Conservation (phyloP, 331 rosid genomes). For the Cydonia oblonga region DNA sequence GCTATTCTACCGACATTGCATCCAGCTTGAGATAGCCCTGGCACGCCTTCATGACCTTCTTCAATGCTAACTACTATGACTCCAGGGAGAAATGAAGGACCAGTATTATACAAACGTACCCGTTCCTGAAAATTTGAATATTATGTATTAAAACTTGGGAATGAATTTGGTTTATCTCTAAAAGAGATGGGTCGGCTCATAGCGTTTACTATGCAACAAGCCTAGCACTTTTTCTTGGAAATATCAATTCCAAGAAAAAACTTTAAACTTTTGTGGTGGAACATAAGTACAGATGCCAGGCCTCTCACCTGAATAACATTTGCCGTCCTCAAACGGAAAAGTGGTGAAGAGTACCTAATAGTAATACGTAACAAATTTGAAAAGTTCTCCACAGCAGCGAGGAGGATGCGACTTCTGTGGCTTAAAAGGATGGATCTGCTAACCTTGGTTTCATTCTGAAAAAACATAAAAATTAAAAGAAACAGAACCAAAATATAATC, state of each 20-base stretch:
- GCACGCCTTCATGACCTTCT: slow-evolving; percentile 66
- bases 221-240: neutral
- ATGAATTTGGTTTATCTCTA: neutral
- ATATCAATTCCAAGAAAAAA: neutral
- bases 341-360: slow-evolving; percentile 82
- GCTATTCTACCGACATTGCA: slow-evolving; percentile 50
- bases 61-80: slow-evolving; percentile 87
- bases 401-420: slow-evolving; percentile 53
- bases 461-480: neutral
- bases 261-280: neutral
- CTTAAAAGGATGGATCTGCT: slow-evolving; percentile 74
- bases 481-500: slow-evolving; percentile 4
- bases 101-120: slow-evolving; percentile 70
- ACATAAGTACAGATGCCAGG: neutral
- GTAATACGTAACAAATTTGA: slow-evolving; percentile 50
- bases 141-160: neutral
- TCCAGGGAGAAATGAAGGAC: slow-evolving; percentile 51
- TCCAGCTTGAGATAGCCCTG: slow-evolving; percentile 82
- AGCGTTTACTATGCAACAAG: neutral
- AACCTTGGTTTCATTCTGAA: slow-evolving; percentile 79
- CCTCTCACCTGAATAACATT: slow-evolving; percentile 67
- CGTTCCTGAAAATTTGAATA: slow-evolving; percentile 37
- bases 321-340: slow-evolving; percentile 70
- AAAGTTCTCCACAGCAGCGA: slow-evolving; percentile 52
- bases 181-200: neutral